Conservation (phyloP, 2,329 filamentous ascomycete genomes). For the Metarhizium brunneum region DNA sequence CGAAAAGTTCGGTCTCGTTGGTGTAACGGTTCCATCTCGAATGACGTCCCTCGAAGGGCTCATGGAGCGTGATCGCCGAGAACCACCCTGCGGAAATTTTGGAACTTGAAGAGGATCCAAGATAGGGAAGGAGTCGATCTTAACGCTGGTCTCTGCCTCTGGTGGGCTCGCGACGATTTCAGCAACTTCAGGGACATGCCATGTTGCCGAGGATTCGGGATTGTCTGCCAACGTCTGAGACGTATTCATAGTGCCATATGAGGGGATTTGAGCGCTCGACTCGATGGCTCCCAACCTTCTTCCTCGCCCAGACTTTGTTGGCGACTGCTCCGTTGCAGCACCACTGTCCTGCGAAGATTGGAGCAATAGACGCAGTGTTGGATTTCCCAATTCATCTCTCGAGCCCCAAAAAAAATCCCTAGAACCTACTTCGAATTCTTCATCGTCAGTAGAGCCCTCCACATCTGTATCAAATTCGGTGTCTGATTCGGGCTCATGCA, state of each 20-base stretch:
- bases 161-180: conserved; percentile 2
- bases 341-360: not conserved
- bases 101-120: conserved; percentile 10
- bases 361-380: conserved; percentile 14
- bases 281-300: conserved; percentile 7
- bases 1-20: conserved; percentile 37
- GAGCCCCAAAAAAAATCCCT: conserved; percentile 18
- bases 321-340: conserved; percentile 7
- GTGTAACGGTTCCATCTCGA: conserved; percentile 14
- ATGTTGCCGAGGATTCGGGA: conserved; percentile 3
- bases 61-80: conserved; percentile 13
- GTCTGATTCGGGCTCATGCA: conserved; percentile 31
- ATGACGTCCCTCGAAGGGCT: conserved; percentile 14
- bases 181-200: conserved; percentile 6
- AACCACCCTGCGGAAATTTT: conserved; percentile 2
- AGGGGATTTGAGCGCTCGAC: conserved; percentile 10
- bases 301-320: conserved; percentile 9
- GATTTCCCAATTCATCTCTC: conserved; percentile 15
- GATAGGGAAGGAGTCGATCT: conserved; percentile 14
- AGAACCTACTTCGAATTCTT: conserved; percentile 15
- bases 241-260: conserved; percentile 24
- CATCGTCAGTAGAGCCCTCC: conserved; percentile 20
- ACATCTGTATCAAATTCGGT: conserved; percentile 22
- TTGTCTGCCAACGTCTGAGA: conserved; percentile 10
- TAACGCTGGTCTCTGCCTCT: not conserved